Evolutionary conservation across 2,329 filamentous ascomycete genomes (phyloP).

Genomic region (Blastomyces emzantsi): DNA sequence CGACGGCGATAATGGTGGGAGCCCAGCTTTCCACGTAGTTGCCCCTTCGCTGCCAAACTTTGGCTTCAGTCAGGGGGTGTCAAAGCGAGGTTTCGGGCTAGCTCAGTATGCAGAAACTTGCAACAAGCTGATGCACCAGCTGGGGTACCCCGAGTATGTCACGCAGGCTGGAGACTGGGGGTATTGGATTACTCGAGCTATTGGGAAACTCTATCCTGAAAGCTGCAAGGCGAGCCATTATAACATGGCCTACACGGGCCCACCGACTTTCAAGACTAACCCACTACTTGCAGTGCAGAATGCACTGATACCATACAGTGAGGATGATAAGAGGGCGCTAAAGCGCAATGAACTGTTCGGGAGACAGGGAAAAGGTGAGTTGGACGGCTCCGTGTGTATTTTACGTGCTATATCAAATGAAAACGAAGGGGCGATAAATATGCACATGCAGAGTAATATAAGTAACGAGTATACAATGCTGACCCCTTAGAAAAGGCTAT

Average conservation of each 20-base stretch:
- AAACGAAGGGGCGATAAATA: neutral
- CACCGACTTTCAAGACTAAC: conserved; percentile 44
- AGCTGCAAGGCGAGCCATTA: conserved; percentile 53
- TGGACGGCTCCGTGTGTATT: neutral
- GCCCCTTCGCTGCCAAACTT: conserved; percentile 50
- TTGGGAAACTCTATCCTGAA: conserved; percentile 52
- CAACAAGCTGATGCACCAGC: conserved; percentile 58
- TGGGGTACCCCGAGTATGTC: conserved; percentile 48
- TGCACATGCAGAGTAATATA: neutral
- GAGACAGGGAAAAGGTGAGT: conserved; percentile 37
- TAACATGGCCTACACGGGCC: conserved; percentile 47
- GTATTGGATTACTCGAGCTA: conserved; percentile 51
- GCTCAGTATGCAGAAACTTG: conserved; percentile 55
- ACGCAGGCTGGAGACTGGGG: conserved; percentile 65
- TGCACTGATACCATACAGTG: conserved; percentile 45
- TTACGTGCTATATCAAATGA: neutral
- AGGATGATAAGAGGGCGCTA: conserved; percentile 44
- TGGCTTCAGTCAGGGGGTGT: conserved; percentile 43
- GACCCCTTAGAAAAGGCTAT: conserved; percentile 39
- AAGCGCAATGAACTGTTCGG: conserved; percentile 50
- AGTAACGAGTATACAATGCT: neutral
- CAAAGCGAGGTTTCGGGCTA: conserved; percentile 45
- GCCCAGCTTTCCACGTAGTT: conserved; percentile 45
- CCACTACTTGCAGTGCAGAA: conserved; percentile 47
- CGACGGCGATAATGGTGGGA: conserved; percentile 21